These are phyloP conservation scores for Exophiala bonariae DNA, from an alignment of 2,329 filamentous ascomycete species.

Conservation along the genomic window DNA sequence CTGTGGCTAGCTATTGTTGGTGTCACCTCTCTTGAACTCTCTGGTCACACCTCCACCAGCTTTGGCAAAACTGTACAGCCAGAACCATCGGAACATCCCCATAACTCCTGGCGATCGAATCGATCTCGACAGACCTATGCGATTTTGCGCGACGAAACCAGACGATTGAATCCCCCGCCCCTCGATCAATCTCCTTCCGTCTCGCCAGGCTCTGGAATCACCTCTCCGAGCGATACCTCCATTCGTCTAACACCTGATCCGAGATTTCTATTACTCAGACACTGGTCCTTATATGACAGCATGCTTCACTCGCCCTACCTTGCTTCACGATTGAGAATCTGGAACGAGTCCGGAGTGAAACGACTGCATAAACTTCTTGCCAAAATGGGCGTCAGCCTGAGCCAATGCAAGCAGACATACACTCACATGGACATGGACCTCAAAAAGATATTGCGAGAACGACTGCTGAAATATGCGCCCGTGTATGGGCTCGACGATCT, in stretches of 20 bases:
- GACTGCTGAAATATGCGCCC: constrained; percentile 86
- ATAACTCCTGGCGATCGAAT: constrained; percentile 25
- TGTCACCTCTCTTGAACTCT: constrained; percentile 89
- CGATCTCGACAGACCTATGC: constrained; percentile 82
- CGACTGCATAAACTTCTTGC: constrained; percentile 90
- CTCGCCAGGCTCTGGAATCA: constrained; percentile 46
- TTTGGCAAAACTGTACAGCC: constrained; percentile 57
- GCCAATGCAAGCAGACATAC: constrained; percentile 93
- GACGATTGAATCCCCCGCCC: constrained; percentile 78
- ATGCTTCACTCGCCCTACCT: constrained; percentile 98
- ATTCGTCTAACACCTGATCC: constrained; percentile 93
- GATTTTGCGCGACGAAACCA: constrained; percentile 87
- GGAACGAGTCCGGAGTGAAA: constrained; percentile 86
- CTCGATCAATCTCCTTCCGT: constrained; percentile 44
- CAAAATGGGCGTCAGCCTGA: constrained; percentile 95
- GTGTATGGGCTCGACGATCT: constrained; percentile 93
- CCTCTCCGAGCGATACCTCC: constrained; percentile 85
- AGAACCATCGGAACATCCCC: constrained; percentile 48
- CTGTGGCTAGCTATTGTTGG: constrained; percentile 95
- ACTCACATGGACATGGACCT: constrained; percentile 98
- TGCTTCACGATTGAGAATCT: constrained; percentile 86
- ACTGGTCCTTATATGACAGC: constrained; percentile 97
- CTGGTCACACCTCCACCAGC: constrained; percentile 80
- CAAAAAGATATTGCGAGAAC: constrained; percentile 80
- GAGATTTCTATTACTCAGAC: constrained; percentile 84